Conservation (phyloP, 805 yeast species). For the Candida xiaguanensis region DNA sequence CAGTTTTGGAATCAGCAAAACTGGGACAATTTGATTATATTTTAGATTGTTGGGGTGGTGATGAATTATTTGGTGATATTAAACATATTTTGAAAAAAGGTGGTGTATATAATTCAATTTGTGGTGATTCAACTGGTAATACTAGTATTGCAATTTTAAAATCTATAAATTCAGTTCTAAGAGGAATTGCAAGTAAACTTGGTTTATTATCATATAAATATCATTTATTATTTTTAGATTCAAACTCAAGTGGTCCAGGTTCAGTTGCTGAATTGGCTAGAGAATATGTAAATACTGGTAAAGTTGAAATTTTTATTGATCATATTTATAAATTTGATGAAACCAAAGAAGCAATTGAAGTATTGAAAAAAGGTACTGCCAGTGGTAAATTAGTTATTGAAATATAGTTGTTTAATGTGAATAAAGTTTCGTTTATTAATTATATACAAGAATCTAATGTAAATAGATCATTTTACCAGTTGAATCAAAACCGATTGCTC, state of each 20-base stretch:
- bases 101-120: constrained; percentile 51
- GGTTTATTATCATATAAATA: constrained; percentile 7
- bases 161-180: not conserved
- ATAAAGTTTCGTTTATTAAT: constrained; percentile 1
- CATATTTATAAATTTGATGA: constrained; percentile 48
- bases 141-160: not conserved
- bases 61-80: constrained; percentile 43
- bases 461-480: constrained; percentile 55
- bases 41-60: constrained; percentile 63
- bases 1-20: constrained; percentile 29
- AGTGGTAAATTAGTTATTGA: constrained; percentile 66
- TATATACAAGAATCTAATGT: constrained; percentile 15
- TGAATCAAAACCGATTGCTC: constrained; percentile 68
- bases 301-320: constrained; percentile 49
- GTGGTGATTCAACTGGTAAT: constrained; percentile 45
- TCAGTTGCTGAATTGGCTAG: constrained; percentile 19
- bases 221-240: constrained; percentile 1
- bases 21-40: constrained; percentile 53
- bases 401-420: constrained; percentile 3
- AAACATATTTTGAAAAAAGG: constrained; percentile 40
- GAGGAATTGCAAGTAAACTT: not conserved
- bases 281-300: constrained; percentile 44
- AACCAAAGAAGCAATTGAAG: constrained; percentile 47
- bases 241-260: constrained; percentile 1
- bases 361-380: constrained; percentile 44